Evolutionary conservation across 1,284 basidiomycete genomes (phyloP).

Genomic region (Cutaneotrichosporon sp.): DNA sequence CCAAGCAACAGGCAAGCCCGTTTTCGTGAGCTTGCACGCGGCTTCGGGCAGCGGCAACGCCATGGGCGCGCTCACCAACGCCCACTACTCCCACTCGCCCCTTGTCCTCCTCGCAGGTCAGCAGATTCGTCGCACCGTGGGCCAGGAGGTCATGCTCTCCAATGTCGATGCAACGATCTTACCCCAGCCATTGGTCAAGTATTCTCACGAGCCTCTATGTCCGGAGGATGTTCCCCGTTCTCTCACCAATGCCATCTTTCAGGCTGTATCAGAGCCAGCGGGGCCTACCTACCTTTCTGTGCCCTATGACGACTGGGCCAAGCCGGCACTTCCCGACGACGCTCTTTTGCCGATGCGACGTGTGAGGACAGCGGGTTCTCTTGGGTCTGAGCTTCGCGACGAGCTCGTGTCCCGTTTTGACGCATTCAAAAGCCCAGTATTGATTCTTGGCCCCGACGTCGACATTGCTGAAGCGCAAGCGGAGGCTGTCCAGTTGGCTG

Average conservation of each 20-base stretch:
- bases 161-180: conserved; percentile 9
- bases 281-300: conserved; percentile 13
- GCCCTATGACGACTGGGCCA: conserved; percentile 13
- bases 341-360: neutral
- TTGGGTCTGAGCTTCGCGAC: neutral
- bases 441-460: conserved; percentile 14
- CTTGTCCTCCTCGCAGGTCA: conserved; percentile 16
- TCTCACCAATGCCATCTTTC: conserved; percentile 8
- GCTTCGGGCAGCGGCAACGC: conserved; percentile 12
- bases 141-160: conserved; percentile 15
- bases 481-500: neutral
- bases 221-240: conserved; percentile 10
- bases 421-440: neutral
- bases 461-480: conserved; percentile 6
- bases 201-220: conserved; percentile 8
- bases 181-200: conserved; percentile 9
- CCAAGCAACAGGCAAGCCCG: conserved; percentile 4
- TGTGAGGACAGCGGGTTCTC: neutral
- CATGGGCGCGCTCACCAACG: conserved; percentile 17
- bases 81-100: conserved; percentile 9
- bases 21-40: conserved; percentile 11
- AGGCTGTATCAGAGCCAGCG: conserved; percentile 1
- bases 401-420: neutral
- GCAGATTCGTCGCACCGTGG: conserved; percentile 14
- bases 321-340: conserved; percentile 1